phyloP scores from a whole-genome alignment of 441 rosid species.

The Biscutella laevigata region DNA sequence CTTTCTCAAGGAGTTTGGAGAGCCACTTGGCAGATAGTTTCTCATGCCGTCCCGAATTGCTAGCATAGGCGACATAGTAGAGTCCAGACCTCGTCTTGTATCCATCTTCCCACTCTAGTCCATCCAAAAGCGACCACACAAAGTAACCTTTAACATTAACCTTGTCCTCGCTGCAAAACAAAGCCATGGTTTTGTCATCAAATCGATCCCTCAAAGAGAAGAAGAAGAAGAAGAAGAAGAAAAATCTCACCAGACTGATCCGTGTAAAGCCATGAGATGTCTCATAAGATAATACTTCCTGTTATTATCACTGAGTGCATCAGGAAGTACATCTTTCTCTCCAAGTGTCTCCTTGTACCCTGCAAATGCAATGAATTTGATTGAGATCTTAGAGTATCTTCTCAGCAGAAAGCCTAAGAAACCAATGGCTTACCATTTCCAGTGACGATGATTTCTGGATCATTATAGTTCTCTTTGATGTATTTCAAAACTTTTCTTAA shows the following conservation, averaged over 20 bases:
- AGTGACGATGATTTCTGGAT: conserved; percentile 25
- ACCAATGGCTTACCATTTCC: conserved; percentile 28
- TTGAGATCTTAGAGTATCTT: neutral
- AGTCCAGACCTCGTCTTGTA: conserved; percentile 32
- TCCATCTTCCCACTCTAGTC: conserved; percentile 30
- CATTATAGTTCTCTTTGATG: conserved; percentile 23
- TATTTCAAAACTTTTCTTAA: conserved; percentile 26
- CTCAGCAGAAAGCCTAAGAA: neutral
- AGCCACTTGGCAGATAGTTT: conserved; percentile 32
- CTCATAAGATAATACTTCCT: conserved; percentile 30
- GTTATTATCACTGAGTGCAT: conserved; percentile 17
- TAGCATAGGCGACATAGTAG: conserved; percentile 27
- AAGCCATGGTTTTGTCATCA: too few relatives aligned
- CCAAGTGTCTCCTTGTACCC: conserved; percentile 28
- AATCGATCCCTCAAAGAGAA: neutral
- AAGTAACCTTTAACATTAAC: conserved; percentile 32
- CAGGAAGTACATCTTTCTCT: conserved; percentile 27
- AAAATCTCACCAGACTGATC: conserved; percentile 23
- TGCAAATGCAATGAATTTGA: neutral
- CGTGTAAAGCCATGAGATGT: conserved; percentile 28
- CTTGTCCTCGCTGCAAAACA: conserved; percentile 25
- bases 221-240: neutral
- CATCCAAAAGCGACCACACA: conserved; percentile 35
- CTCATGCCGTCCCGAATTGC: conserved; percentile 22
- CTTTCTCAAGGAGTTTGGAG: conserved; percentile 23